Base-by-base conservation (phyloP, 768 basidiomycete species). In the Exidia glandulosa region DNA sequence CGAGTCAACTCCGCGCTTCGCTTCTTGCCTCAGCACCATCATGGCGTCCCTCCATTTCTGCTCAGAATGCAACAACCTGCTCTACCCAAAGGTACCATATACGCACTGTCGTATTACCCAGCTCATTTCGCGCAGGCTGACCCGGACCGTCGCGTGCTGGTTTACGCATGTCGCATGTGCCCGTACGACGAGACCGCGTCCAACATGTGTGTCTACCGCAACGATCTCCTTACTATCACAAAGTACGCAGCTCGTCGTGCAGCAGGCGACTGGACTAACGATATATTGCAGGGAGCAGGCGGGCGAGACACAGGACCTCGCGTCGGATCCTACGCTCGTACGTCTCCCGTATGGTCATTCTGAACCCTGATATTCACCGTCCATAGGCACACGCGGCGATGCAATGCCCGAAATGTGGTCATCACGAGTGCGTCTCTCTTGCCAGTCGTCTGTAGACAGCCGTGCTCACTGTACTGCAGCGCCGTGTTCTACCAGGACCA, bases 401-500 rank as follows among this genome's bases (percentile, higher is more conserved):
- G 58, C 66, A 79, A 41, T 97, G 94, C 73, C 92, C 92, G 30
- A 72, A 77, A 31, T 97, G 94, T 66, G 84, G 85, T 37, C 76
- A 88, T 63, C 83, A 88, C 66, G 90, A 93, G 91, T 93, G 69
- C 65, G 87, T 76, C n/a, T 48, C 19, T 50, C n/a, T 45, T 48
- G 16, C 31, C 50, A 27, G 33, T 47, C 41, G 54, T 41, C 52
- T 34, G 50, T 50, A 27, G 13, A 7, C 50, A 54, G 37, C 27
- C 52, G 29, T n/a, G 9, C 58, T 57, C 31, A 64, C 54, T 59
- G 32, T 58, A 30, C n/a, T 63, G n/a, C 67, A 98, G 94, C 68
- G 84, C 91, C 57, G 94, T 98, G 3, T 83, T 90, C 69, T 98
- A 88, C 72, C 95, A 97, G 72, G 95, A 97, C 72, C 95, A 98